These are phyloP conservation scores for Cladosporium halotolerans DNA, from an alignment of 2,329 filamentous ascomycete genomes.

Conservation along the genomic window DNA sequence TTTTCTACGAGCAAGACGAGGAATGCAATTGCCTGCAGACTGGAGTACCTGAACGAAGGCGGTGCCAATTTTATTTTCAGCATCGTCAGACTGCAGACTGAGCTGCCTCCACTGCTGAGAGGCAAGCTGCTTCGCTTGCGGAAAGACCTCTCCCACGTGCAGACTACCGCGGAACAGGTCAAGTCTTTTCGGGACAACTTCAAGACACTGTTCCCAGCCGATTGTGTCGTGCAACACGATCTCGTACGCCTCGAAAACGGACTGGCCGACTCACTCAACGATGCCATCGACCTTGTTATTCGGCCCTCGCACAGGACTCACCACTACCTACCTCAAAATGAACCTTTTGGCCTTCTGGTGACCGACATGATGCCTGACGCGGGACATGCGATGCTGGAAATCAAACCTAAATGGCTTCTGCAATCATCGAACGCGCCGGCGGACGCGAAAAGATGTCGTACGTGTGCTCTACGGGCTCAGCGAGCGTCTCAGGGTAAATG, in stretches of 20 bases:
- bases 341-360: conserved; percentile 27
- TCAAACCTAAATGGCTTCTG: conserved; percentile 45
- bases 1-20: neutral
- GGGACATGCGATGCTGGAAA: conserved; percentile 30
- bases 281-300: conserved; percentile 15
- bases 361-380: conserved; percentile 30
- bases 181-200: conserved; percentile 23
- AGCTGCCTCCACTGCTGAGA: conserved; percentile 11
- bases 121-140: conserved; percentile 28
- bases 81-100: conserved; percentile 13
- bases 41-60: conserved; percentile 33
- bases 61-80: conserved; percentile 33
- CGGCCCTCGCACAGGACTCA: conserved; percentile 21
- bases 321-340: conserved; percentile 24
- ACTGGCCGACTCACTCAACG: conserved; percentile 21
- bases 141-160: conserved; percentile 28
- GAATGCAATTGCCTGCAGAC: conserved; percentile 7
- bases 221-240: conserved; percentile 27
- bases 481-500: conserved; percentile 21
- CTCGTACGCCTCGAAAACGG: conserved; percentile 21
- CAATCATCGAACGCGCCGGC: conserved; percentile 41
- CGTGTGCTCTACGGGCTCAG: conserved; percentile 39
- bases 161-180: conserved; percentile 23
- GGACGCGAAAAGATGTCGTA: conserved; percentile 38
- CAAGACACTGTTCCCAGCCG: conserved; percentile 23